Evolutionary conservation across 2,329 filamentous ascomycete species (phyloP).

Genomic region (Neurospora sp.): DNA sequence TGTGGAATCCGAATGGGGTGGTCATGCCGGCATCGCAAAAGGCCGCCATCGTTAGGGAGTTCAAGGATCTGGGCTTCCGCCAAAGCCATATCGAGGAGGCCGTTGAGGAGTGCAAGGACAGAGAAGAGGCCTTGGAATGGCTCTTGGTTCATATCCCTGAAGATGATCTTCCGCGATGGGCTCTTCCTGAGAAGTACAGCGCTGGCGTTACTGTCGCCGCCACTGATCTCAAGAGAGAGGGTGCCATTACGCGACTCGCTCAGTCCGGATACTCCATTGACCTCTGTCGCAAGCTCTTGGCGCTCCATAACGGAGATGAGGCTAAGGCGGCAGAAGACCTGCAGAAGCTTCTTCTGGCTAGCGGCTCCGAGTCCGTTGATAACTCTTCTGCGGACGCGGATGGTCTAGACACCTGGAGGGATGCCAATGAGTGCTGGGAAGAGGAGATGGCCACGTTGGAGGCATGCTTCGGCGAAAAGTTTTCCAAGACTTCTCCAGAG

Average conservation of each 20-base stretch:
- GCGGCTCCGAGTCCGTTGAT: conserved; percentile 24
- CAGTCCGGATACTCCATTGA: conserved; percentile 78
- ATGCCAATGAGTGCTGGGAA: conserved; percentile 60
- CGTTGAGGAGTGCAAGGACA: conserved; percentile 74
- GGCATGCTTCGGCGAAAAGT: conserved; percentile 74
- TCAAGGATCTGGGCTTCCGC: conserved; percentile 76
- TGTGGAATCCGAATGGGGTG: conserved; percentile 79
- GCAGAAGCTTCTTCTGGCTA: conserved; percentile 56
- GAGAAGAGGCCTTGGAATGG: conserved; percentile 92
- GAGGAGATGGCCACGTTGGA: conserved; percentile 79
- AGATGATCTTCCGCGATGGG: conserved; percentile 89
- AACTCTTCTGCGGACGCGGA: conserved; percentile 5
- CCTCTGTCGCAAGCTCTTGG: conserved; percentile 68
- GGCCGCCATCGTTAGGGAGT: conserved; percentile 56
- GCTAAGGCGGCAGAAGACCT: conserved; percentile 66
- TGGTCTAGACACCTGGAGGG: conserved; percentile 27
- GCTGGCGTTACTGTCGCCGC: conserved; percentile 82
- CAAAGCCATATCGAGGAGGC: conserved; percentile 83
- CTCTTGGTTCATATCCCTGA: conserved; percentile 93
- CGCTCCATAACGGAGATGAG: conserved; percentile 63
- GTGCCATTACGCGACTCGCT: conserved; percentile 70
- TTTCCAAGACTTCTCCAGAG: conserved; percentile 46
- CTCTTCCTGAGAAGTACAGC: conserved; percentile 81
- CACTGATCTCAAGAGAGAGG: conserved; percentile 70
- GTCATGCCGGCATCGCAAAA: conserved; percentile 50